Evolutionary conservation across 2,329 filamentous ascomycete genomes (phyloP).

Genomic region (Sclerotinia borealis): DNA sequence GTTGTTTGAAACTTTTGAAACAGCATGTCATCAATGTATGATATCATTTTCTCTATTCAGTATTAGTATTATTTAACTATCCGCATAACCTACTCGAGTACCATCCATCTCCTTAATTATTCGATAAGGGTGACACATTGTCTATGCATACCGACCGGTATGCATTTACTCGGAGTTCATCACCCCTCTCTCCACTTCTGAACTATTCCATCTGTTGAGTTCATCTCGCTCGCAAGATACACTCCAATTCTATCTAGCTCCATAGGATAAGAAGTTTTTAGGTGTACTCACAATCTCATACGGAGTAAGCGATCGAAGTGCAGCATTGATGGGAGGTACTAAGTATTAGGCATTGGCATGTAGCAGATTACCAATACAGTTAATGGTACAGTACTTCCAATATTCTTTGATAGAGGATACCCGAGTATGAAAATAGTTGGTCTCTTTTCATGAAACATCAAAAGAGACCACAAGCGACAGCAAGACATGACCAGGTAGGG

Average conservation of each 20-base stretch:
- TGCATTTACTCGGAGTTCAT: neutral
- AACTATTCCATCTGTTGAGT: neutral
- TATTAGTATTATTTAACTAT: neutral
- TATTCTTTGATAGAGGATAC: neutral
- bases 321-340: neutral
- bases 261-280: too few species aligned
- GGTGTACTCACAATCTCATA: too few species aligned
- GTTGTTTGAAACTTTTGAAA: neutral
- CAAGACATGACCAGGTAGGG: neutral
- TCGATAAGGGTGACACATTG: neutral
- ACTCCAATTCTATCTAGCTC: neutral
- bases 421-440: neutral
- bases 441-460: neutral
- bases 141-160: neutral
- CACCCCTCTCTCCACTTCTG: neutral
- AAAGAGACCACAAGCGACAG: neutral
- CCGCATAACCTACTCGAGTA: neutral
- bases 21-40: neutral
- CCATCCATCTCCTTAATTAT: neutral
- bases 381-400: neutral
- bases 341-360: neutral
- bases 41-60: slow-evolving; percentile 1
- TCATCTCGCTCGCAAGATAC: neutral
- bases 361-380: neutral
- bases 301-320: neutral